phyloP scores from a whole-genome alignment of 805 yeast genomes.

The Wilhelminamyces savonicus region DNA sequence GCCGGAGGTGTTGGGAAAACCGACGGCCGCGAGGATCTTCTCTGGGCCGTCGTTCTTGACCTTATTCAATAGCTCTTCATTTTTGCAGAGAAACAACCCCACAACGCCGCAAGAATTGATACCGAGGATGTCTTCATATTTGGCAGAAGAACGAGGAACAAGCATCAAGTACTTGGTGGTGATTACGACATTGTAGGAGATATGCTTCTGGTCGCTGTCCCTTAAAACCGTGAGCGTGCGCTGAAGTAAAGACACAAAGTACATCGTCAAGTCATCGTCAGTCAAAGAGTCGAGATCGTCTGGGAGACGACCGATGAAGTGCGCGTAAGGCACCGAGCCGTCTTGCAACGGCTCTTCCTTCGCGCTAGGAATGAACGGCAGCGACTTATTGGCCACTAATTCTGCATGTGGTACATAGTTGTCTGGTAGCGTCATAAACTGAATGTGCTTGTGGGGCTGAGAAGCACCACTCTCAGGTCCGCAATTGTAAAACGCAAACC shows the following conservation, averaged over 20 bases:
- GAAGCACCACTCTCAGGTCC: constrained; percentile 93
- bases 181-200: constrained; percentile 77
- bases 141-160: constrained; percentile 69
- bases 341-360: constrained; percentile 56
- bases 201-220: constrained; percentile 37
- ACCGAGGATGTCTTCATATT: constrained; percentile 46
- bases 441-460: constrained; percentile 88
- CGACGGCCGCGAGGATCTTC: constrained; percentile 55
- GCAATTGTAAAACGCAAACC: constrained; percentile 82
- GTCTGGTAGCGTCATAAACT: constrained; percentile 68
- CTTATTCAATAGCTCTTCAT: constrained; percentile 45
- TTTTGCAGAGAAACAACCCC: constrained; percentile 74
- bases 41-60: constrained; percentile 43
- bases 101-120: constrained; percentile 77
- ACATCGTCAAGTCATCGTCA: constrained; percentile 57
- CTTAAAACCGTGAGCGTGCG: constrained; percentile 62
- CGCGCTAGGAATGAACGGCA: constrained; percentile 48
- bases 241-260: constrained; percentile 67
- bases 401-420: constrained; percentile 56
- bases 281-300: constrained; percentile 27
- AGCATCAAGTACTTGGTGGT: constrained; percentile 79
- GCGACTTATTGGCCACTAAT: constrained; percentile 30
- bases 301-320: constrained; percentile 66
- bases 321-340: constrained; percentile 68
- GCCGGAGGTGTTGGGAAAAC: constrained; percentile 59